These are phyloP conservation scores for Russula abietina DNA, from an alignment of 768 basidiomycete species.

Conservation along the genomic window DNA sequence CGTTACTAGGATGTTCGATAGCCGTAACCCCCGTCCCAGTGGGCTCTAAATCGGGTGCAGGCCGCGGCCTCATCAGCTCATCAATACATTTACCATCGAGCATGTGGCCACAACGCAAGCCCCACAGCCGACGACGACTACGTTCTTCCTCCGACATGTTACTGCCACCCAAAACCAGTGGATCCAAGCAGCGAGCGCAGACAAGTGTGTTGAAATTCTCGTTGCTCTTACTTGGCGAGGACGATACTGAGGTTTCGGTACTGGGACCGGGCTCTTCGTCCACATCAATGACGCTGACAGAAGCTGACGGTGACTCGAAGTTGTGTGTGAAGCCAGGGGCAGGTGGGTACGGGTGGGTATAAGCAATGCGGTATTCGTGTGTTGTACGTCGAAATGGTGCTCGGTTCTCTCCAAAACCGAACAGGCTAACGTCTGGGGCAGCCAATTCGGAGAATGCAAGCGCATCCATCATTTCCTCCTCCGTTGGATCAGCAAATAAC, in stretches of 20 bases:
- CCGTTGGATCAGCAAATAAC: conserved; percentile 22
- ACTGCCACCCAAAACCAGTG: conserved; percentile 49
- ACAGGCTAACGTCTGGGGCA: neutral
- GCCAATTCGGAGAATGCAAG: conserved; percentile 21
- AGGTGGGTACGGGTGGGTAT: conserved; percentile 55
- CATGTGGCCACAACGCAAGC: conserved; percentile 69
- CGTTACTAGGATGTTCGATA: neutral
- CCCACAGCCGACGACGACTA: conserved; percentile 53
- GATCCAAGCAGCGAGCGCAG: conserved; percentile 62
- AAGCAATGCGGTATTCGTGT: conserved; percentile 48
- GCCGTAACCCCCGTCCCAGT: neutral
- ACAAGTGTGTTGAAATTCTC: conserved; percentile 46
- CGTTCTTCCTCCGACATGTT: conserved; percentile 39
- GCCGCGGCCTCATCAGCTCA: conserved; percentile 45
- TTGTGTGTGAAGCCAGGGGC: conserved; percentile 64
- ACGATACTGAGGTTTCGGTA: conserved; percentile 25
- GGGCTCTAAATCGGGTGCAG: neutral
- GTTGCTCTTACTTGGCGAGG: conserved; percentile 27
- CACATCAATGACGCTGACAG: conserved; percentile 44
- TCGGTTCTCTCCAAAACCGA: conserved; percentile 5
- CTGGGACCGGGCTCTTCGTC: conserved; percentile 34
- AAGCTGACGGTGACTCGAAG: conserved; percentile 42
- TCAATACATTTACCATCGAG: conserved; percentile 71
- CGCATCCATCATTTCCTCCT: conserved; percentile 23
- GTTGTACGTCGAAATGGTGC: conserved; percentile 22